Percentiles rank a stretch among this genome's conserved stretches.
phyloP scores from a whole-genome alignment of 106 monocot species.

The Ottelia alismoides region DNA sequence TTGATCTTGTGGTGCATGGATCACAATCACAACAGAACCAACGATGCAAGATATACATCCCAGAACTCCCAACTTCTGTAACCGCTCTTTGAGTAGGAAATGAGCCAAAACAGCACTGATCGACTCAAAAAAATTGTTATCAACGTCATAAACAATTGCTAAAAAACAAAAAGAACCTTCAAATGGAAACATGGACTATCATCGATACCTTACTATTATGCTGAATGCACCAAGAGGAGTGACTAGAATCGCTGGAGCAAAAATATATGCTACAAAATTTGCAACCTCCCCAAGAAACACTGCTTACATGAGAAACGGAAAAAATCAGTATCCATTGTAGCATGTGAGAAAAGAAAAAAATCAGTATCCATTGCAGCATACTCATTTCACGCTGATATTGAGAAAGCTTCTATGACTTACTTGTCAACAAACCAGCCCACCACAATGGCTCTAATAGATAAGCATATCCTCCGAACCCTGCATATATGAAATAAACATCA shows the following conservation, averaged over 20 bases:
- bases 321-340: background rate
- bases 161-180: background rate
- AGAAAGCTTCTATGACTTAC: slow-evolving; percentile 14
- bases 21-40: slow-evolving; percentile 63
- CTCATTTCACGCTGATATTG: too few relatives aligned
- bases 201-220: slow-evolving; percentile 59
- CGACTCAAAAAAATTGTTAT: too few relatives aligned
- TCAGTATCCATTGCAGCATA: background rate
- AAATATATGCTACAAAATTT: slow-evolving; percentile 73
- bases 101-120: slow-evolving; percentile 80
- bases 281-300: slow-evolving; percentile 68
- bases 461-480: slow-evolving; percentile 63
- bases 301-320: slow-evolving; percentile 10
- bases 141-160: background rate
- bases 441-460: slow-evolving; percentile 68
- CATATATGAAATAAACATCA: background rate
- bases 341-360: background rate
- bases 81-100: slow-evolving; percentile 53
- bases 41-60: slow-evolving; percentile 73
- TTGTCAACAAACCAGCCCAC: slow-evolving; percentile 75
- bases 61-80: slow-evolving; percentile 54
- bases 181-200: background rate
- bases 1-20: slow-evolving; percentile 72
- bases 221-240: slow-evolving; percentile 84
- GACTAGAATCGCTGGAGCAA: slow-evolving; percentile 78